Percentiles rank a stretch among this genome's conserved stretches.
phyloP scores from a whole-genome alignment of 805 yeast species.

The Isabelozyma gotoi region DNA sequence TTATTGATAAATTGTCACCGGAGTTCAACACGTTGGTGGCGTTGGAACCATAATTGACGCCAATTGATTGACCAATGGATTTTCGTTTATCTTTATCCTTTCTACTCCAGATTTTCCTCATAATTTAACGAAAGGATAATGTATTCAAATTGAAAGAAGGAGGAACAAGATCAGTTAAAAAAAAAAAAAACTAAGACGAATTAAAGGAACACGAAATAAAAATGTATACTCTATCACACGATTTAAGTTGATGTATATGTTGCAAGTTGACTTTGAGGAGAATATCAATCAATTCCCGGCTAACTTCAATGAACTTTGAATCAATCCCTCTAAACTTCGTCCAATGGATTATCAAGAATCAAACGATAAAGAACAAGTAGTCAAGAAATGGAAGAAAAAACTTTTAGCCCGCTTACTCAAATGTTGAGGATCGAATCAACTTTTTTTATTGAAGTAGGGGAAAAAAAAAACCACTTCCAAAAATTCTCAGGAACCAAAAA shows the following conservation, averaged over 20 bases:
- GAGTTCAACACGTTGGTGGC: neutral
- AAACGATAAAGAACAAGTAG: neutral
- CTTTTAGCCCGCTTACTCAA: neutral
- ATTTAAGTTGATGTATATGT: neutral
- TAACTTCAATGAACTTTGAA: neutral
- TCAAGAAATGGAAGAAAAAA: neutral
- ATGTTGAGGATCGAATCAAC: neutral
- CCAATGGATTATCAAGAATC: too few species aligned
- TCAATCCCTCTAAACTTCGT: too few species aligned
- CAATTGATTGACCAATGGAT: slow-evolving; percentile 10
- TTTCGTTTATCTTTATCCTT: slow-evolving; percentile 24
- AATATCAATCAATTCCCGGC: neutral
- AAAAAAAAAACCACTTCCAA: neutral
- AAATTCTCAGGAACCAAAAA: neutral
- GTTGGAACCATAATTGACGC: neutral
- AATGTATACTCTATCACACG: neutral
- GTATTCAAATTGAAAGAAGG: neutral
- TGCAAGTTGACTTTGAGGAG: neutral
- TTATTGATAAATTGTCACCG: neutral
- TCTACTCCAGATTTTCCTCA: slow-evolving; percentile 29
- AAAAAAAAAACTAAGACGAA: neutral
- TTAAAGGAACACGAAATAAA: neutral
- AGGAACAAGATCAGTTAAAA: neutral
- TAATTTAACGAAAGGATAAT: slow-evolving; percentile 1
- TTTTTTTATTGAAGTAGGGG: neutral